These are phyloP conservation scores for Dacryopinax primogenitus DNA, from an alignment of 768 basidiomycete species.

Conservation along the genomic window DNA sequence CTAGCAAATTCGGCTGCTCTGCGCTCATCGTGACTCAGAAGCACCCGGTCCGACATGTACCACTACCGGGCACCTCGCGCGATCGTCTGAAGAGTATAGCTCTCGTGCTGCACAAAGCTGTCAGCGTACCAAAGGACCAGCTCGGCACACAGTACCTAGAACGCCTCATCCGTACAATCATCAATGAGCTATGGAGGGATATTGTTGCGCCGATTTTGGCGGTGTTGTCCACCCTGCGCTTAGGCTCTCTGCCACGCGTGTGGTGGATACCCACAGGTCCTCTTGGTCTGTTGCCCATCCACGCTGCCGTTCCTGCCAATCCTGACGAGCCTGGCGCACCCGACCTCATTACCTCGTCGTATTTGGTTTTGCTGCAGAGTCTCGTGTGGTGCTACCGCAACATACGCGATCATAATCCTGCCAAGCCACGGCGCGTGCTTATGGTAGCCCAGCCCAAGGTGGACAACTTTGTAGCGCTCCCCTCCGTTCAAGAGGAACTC, in stretches of 20 bases:
- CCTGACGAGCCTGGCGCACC: background rate
- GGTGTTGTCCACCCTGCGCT: background rate
- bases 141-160: background rate
- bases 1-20: background rate
- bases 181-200: constrained; percentile 4
- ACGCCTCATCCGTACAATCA: background rate
- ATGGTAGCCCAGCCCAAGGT: constrained; percentile 2
- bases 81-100: background rate
- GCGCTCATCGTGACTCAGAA: background rate
- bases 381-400: background rate
- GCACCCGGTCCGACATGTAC: background rate
- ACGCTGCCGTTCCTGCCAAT: constrained; percentile 6
- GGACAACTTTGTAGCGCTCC: background rate
- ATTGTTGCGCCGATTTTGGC: background rate
- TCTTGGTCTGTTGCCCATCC: background rate
- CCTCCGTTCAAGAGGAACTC: background rate
- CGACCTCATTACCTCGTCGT: constrained; percentile 8
- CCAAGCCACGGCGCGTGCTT: background rate
- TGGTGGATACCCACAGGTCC: constrained; percentile 9
- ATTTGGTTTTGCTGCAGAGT: background rate
- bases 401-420: background rate
- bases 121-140: background rate
- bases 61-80: background rate
- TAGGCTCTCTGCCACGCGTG: background rate
- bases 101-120: background rate